Evolutionary conservation across 2,329 filamentous ascomycete genomes (phyloP).

Genomic region (Hypoxylon sp.): DNA sequence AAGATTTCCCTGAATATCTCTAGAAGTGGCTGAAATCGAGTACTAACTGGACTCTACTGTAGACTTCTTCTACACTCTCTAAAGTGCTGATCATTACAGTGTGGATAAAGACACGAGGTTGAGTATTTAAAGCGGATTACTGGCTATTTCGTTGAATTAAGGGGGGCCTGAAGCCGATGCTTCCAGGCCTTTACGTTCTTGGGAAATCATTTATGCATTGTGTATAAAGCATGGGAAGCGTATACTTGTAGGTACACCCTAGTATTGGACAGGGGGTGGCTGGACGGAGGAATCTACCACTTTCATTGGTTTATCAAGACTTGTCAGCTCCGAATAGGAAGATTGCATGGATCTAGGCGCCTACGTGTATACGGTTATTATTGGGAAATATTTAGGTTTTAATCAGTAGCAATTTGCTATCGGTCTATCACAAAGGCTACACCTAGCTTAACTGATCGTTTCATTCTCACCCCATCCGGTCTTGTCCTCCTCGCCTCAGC

Average conservation of each 20-base stretch:
- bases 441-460: neutral
- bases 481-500: neutral
- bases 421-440: conserved; percentile 1
- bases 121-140: conserved; percentile 2
- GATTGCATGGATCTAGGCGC: conserved; percentile 31
- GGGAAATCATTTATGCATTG: neutral
- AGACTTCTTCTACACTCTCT: conserved; percentile 42
- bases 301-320: neutral
- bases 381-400: conserved; percentile 3
- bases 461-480: neutral
- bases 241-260: neutral
- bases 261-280: neutral
- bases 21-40: neutral
- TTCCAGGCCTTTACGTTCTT: conserved; percentile 4
- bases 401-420: conserved; percentile 2
- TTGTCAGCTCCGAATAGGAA: neutral
- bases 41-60: conserved; percentile 9
- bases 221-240: neutral
- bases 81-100: neutral
- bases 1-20: conserved; percentile 3
- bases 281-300: neutral
- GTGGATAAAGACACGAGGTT: neutral
- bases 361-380: conserved; percentile 18
- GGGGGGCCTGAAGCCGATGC: conserved; percentile 4
- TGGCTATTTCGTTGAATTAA: neutral